Evolutionary conservation across 768 basidiomycete species (phyloP), one percentile per base, ranked within the genome.

Genomic region (Leccinum imitatum): DNA sequence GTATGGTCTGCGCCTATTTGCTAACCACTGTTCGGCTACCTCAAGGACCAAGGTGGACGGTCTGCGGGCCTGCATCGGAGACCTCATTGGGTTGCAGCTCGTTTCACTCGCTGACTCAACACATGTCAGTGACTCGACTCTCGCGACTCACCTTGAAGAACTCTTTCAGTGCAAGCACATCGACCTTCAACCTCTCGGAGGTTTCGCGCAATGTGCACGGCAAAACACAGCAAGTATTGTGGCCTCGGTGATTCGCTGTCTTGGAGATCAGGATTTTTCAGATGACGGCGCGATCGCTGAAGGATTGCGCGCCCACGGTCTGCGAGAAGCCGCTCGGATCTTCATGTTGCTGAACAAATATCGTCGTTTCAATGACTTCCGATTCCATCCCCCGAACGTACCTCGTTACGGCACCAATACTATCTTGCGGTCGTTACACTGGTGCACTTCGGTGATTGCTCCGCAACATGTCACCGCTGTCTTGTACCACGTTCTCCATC

Each of bases 401-500:
- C 91, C 92, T 2, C 76, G 79, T 3, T 87, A 82, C 59, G 66
- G 75, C 15, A 78, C 87, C 1, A 59, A 65, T 6, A 77, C 78
- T 17, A 71, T 91, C 59, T 70, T 91, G 15, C 75, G 72, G 13
- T 80, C 87, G 9, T 67, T 94, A 56, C 65, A 75, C 6, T 93
- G 90, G 88, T 78, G 93, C 57, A 75, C 72, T 21, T 67, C 67
- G 10, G 74, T 75, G 19, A 71, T 79, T 6, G 71, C 78, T 4
- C 71, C 75, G 14, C 78, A 80, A 19, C 76, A 82, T 46, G 75
- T 73, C 25, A 74, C 76, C n/a, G 82, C 88, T 11, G 84, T 84
- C 53, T 84, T 86, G 5, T 95, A 91, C 70, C 92, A 95, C 61
- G 82, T 91, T 57, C 71, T 93, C 27, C 87, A 89, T 59, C 82